Evolutionary conservation across 2,329 filamentous ascomycete genomes (phyloP).

Genomic region (Neopestalotiopsis clavispora): DNA sequence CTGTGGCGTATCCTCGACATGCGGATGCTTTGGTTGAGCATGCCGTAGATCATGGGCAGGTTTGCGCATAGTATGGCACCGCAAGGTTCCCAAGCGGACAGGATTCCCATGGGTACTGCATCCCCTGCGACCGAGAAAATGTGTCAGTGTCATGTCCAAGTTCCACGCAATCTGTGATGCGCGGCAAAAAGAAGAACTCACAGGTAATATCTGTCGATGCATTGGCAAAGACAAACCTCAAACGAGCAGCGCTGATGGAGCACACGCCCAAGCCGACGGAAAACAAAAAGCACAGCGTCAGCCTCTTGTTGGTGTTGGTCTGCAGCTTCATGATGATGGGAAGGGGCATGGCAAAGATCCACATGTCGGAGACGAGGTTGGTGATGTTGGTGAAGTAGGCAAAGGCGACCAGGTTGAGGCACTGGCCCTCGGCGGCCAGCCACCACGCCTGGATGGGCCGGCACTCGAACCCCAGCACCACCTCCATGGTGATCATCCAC

Average conservation of each 20-base stretch:
- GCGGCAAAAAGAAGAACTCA: constrained; percentile 17
- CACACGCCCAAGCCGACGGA: constrained; percentile 31
- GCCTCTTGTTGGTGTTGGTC: constrained; percentile 24
- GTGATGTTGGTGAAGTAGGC: constrained; percentile 32
- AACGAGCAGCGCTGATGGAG: constrained; percentile 30
- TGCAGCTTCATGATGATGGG: constrained; percentile 29
- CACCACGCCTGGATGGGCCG: constrained; percentile 32
- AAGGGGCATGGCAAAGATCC: constrained; percentile 34
- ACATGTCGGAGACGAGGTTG: constrained; percentile 32
- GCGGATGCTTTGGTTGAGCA: constrained; percentile 23
- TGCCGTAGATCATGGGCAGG: constrained; percentile 29
- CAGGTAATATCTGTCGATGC: constrained; percentile 30
- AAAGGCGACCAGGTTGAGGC: constrained; percentile 30
- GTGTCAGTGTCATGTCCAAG: no score
- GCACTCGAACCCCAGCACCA: constrained; percentile 30
- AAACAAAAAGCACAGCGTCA: constrained; percentile 30
- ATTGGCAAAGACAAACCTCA: constrained; percentile 29
- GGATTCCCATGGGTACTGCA: constrained; percentile 30
- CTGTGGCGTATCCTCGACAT: background rate
- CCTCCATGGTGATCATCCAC: constrained; percentile 32
- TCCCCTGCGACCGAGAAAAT: constrained; percentile 21
- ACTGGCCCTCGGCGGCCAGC: constrained; percentile 26
- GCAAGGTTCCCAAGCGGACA: constrained; percentile 32
- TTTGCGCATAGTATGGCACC: constrained; percentile 33
- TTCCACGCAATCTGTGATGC: no score